A percentile compares a stretch with the other conserved stretches of the same genome.
Conservation (phyloP, 1,284 basidiomycete genomes). For the Irpex lacteus region DNA sequence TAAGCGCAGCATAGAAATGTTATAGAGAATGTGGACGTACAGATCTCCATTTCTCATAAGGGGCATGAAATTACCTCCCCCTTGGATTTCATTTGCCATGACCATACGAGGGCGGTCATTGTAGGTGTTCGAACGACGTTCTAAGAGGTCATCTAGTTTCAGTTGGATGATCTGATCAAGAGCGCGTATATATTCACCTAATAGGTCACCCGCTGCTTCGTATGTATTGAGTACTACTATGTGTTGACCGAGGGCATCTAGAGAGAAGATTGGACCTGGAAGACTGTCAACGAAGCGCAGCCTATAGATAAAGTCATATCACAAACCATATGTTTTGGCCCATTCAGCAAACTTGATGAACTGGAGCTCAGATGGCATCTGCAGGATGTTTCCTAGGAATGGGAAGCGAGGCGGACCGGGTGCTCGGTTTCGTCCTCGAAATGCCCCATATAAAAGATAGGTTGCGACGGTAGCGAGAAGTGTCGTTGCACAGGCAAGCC, state of each 20-base stretch:
- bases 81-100: slow-evolving; percentile 13
- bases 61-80: neutral
- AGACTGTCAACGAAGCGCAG: neutral
- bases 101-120: slow-evolving; percentile 16
- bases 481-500: too few relatives aligned
- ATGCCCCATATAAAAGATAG: neutral
- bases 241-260: slow-evolving; percentile 54
- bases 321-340: slow-evolving; percentile 17
- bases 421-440: slow-evolving; percentile 29
- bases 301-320: neutral
- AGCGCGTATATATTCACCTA: slow-evolving; percentile 42
- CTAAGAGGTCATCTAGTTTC: neutral
- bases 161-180: neutral
- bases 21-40: neutral
- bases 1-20: neutral
- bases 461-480: too few relatives aligned
- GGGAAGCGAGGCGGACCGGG: slow-evolving; percentile 61
- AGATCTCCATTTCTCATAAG: neutral
- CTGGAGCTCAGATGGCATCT: slow-evolving; percentile 48
- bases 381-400: slow-evolving; percentile 51
- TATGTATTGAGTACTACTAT: slow-evolving; percentile 57
- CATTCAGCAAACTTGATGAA: slow-evolving; percentile 19
- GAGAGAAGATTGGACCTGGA: slow-evolving; percentile 53
- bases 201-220: slow-evolving; percentile 48
- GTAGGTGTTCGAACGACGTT: slow-evolving; percentile 13